Evolutionary conservation across 257 asterid genomes (phyloP).

Genomic region (Ophiorrhiza pumila): DNA sequence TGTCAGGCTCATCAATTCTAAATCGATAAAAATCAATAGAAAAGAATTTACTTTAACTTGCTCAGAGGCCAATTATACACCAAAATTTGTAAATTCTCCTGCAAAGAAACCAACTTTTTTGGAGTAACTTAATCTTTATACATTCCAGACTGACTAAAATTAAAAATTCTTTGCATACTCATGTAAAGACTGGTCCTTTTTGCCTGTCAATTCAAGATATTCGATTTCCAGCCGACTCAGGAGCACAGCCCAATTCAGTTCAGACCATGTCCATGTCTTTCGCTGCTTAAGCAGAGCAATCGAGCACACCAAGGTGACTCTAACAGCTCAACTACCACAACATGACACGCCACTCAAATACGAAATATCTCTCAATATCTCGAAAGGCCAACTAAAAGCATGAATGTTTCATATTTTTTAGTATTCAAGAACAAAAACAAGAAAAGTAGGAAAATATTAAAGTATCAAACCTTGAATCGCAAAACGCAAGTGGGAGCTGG

Average conservation of each 20-base stretch:
- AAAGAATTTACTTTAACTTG: background rate
- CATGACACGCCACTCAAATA: background rate
- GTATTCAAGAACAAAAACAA: background rate
- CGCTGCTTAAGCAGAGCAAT: background rate
- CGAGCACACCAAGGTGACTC: background rate
- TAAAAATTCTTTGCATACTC: background rate
- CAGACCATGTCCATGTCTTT: background rate
- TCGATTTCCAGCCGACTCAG: constrained; percentile 6
- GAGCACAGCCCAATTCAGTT: background rate
- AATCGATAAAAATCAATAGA: constrained; percentile 8
- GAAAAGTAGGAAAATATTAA: background rate
- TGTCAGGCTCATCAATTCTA: constrained; percentile 38
- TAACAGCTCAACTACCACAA: background rate
- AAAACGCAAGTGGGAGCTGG: constrained; percentile 11
- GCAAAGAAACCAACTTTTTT: background rate
- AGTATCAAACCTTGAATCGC: background rate
- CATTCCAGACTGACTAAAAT: background rate
- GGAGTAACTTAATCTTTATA: background rate
- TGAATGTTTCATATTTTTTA: background rate
- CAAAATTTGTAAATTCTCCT: background rate
- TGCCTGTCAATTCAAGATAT: background rate
- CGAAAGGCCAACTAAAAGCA: background rate
- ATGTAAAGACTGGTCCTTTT: background rate
- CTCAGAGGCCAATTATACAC: background rate
- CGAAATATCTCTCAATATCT: background rate